phyloP scores from a whole-genome alignment of 208 protist species.

The Wallacemonas sp. region DNA sequence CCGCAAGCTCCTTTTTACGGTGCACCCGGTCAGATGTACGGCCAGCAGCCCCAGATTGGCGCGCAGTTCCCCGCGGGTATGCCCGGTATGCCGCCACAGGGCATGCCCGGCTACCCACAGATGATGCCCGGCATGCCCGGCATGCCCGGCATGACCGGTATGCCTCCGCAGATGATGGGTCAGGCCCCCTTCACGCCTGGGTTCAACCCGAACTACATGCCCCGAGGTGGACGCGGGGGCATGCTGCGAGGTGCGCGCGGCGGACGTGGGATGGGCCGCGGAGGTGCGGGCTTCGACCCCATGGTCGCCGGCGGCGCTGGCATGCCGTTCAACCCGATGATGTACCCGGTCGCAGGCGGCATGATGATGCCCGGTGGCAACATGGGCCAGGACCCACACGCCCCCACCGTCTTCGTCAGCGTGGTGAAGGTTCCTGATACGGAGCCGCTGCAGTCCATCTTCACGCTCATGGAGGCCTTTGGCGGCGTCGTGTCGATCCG shows the following conservation, averaged over 20 bases:
- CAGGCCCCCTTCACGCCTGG: slow-evolving; percentile 23
- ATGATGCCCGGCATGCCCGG: slow-evolving; percentile 17
- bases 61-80: slow-evolving; percentile 2
- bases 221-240: slow-evolving; percentile 1
- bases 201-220: slow-evolving; percentile 40
- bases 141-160: slow-evolving; percentile 14
- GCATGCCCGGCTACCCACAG: slow-evolving; percentile 12
- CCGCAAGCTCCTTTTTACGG: slow-evolving; percentile 20
- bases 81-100: not conserved
- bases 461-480: slow-evolving; percentile 83
- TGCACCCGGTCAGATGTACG: slow-evolving; percentile 18
- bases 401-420: slow-evolving; percentile 74
- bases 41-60: slow-evolving; percentile 22
- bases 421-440: slow-evolving; percentile 72
- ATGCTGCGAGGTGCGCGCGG: slow-evolving; percentile 11
- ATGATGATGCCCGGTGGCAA: slow-evolving; percentile 36
- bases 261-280: slow-evolving; percentile 22
- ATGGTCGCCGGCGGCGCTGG: slow-evolving; percentile 31
- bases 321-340: slow-evolving; percentile 33
- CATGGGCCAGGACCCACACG: slow-evolving; percentile 29
- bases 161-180: slow-evolving; percentile 19
- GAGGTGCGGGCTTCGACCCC: slow-evolving; percentile 33
- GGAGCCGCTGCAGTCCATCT: slow-evolving; percentile 84
- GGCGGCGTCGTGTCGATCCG: slow-evolving; percentile 85
- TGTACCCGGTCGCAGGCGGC: slow-evolving; percentile 22